These are phyloP conservation scores for Fusarium goolgardi DNA, from an alignment of 2,329 filamentous ascomycete species.

Conservation along the genomic window DNA sequence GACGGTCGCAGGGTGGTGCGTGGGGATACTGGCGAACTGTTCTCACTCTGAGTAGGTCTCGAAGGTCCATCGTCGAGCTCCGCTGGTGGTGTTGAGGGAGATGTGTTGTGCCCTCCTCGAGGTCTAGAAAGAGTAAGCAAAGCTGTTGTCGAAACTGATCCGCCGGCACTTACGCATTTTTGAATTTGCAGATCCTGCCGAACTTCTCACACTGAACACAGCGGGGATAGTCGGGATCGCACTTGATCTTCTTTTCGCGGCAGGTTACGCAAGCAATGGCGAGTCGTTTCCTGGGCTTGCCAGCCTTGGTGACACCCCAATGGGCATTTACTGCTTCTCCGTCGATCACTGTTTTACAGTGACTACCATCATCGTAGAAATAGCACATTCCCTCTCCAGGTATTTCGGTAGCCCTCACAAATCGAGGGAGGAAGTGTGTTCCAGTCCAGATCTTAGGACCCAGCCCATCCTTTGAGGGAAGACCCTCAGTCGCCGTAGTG, in stretches of 20 bases:
- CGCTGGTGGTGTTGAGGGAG: slow-evolving; percentile 63
- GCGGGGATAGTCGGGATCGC: slow-evolving; percentile 86
- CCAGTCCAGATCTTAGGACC: slow-evolving; percentile 78
- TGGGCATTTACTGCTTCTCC: slow-evolving; percentile 89
- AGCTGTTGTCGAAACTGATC: background rate
- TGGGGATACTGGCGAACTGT: slow-evolving; percentile 62
- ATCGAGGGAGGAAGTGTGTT: slow-evolving; percentile 73
- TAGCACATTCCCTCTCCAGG: slow-evolving; percentile 85
- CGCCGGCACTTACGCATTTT: slow-evolving; percentile 78
- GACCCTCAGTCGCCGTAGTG: slow-evolving; percentile 55
- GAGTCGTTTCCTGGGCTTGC: slow-evolving; percentile 89
- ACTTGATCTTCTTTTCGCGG: slow-evolving; percentile 97
- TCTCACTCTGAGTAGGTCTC: slow-evolving; percentile 56
- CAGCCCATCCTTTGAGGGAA: slow-evolving; percentile 67
- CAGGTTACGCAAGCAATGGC: slow-evolving; percentile 95
- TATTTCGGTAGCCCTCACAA: slow-evolving; percentile 72
- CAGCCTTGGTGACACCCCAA: slow-evolving; percentile 94
- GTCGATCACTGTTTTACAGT: slow-evolving; percentile 85
- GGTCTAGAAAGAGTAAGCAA: slow-evolving; percentile 55
- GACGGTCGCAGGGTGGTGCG: slow-evolving; percentile 52
- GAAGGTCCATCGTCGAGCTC: slow-evolving; percentile 60
- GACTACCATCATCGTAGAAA: slow-evolving; percentile 85
- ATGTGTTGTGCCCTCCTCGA: slow-evolving; percentile 68
- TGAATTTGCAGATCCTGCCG: slow-evolving; percentile 84
- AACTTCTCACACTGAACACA: slow-evolving; percentile 95